Conservation (phyloP, 495 filamentous ascomycete species). For the Podospora bellae-mahoneyi region DNA sequence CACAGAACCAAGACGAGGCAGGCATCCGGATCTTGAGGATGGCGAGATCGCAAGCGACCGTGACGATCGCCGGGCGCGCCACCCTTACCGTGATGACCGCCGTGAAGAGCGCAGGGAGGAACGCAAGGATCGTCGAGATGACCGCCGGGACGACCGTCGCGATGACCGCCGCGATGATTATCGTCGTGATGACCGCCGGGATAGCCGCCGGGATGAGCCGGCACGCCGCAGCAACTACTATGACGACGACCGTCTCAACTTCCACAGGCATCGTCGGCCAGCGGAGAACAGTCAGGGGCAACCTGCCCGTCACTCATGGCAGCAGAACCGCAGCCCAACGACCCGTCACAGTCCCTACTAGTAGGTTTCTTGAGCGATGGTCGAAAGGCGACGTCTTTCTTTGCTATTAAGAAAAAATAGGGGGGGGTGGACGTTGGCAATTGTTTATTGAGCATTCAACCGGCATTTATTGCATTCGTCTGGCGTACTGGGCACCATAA, state of each 20-base stretch:
- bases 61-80: constrained; percentile 35
- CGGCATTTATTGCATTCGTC: constrained; percentile 19
- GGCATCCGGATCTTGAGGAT: constrained; percentile 33
- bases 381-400: background rate
- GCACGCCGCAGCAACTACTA: constrained; percentile 35
- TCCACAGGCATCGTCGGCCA: constrained; percentile 33
- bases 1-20: constrained; percentile 7
- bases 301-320: constrained; percentile 32
- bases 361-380: background rate
- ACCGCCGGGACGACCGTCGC: constrained; percentile 18
- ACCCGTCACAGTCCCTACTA: constrained; percentile 2
- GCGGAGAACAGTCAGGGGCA: constrained; percentile 22
- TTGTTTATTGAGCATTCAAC: background rate
- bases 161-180: constrained; percentile 36
- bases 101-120: constrained; percentile 29
- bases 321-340: constrained; percentile 33
- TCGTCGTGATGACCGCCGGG: constrained; percentile 12
- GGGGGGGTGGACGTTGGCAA: background rate
- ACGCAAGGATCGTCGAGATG: constrained; percentile 36
- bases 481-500: constrained; percentile 21
- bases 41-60: constrained; percentile 38
- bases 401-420: background rate
- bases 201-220: constrained; percentile 34
- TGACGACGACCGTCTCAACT: constrained; percentile 35
- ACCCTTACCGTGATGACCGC: constrained; percentile 37